Evolutionary conservation across 202 grass and related monocot species (phyloP).

Genomic region (Digitaria exilis): DNA sequence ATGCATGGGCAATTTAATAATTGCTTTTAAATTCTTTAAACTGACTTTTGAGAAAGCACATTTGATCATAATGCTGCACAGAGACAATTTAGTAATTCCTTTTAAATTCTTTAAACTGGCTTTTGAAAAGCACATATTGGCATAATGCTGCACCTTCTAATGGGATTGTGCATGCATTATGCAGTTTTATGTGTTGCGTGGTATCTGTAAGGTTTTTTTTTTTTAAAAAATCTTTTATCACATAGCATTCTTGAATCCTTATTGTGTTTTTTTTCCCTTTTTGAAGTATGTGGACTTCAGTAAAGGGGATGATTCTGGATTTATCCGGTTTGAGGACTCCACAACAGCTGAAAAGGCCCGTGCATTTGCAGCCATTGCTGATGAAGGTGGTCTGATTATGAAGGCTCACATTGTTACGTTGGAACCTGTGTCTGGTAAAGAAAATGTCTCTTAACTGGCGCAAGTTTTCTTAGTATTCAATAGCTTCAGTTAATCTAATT

Average conservation of each 20-base stretch:
- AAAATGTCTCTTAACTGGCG: conserved; percentile 14
- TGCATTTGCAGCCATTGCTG: conserved; percentile 70
- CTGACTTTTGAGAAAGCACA: conserved; percentile 23
- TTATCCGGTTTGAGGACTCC: conserved; percentile 81
- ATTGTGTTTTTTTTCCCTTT: background rate
- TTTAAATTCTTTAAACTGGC: background rate
- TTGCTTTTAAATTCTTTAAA: background rate
- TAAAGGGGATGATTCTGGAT: conserved; percentile 80
- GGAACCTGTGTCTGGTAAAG: conserved; percentile 74
- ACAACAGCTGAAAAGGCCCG: conserved; percentile 73
- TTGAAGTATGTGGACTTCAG: conserved; percentile 88
- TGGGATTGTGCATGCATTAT: background rate
- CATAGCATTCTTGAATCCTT: conserved; percentile 9
- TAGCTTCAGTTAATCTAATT: conserved; percentile 15
- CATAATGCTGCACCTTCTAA: background rate
- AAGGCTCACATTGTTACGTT: conserved; percentile 74
- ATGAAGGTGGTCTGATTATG: conserved; percentile 77
- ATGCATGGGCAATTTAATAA: background rate
- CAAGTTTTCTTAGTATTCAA: background rate
- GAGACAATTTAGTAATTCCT: background rate
- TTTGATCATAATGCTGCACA: background rate
- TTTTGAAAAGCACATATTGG: conserved; percentile 32
- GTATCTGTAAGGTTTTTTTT: conserved; percentile 25
- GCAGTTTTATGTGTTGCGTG: conserved; percentile 18
- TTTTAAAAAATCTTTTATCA: conserved; percentile 20